phyloP scores from a whole-genome alignment of 495 filamentous ascomycete species.

The Penicillium parvum region DNA sequence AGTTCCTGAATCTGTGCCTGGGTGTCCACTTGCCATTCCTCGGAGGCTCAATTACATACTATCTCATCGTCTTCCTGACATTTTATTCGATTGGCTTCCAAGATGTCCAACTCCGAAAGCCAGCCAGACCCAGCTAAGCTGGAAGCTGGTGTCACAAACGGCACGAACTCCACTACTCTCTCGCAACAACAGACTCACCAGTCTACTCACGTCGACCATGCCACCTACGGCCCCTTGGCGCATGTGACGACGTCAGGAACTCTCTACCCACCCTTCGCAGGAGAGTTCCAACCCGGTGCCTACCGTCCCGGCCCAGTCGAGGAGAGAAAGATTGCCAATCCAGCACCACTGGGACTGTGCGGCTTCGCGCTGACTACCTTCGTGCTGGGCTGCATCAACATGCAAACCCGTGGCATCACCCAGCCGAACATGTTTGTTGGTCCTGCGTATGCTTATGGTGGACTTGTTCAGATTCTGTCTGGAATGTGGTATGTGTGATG shows the following conservation, averaged over 20 bases:
- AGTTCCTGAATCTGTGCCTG: no score
- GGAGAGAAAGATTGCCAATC: conserved; percentile 71
- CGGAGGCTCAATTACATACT: no score
- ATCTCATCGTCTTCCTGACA: no score
- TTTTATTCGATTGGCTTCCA: not conserved
- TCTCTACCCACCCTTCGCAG: conserved; percentile 75
- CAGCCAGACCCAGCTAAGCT: not conserved
- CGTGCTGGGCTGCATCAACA: conserved; percentile 75
- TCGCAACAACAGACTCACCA: conserved; percentile 1
- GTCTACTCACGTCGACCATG: conserved; percentile 15
- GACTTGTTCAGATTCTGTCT: conserved; percentile 76
- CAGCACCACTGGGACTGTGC: conserved; percentile 69
- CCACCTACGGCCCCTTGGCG: conserved; percentile 50
- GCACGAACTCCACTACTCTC: not conserved
- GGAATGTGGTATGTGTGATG: conserved; percentile 80
- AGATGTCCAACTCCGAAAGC: not conserved
- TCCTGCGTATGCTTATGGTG: conserved; percentile 65
- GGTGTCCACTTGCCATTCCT: no score
- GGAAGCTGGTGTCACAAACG: conserved; percentile 4
- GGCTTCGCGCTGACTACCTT: conserved; percentile 89
- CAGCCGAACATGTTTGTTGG: conserved; percentile 60
- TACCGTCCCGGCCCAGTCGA: conserved; percentile 54
- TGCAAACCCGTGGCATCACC: conserved; percentile 51
- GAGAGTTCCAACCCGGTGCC: conserved; percentile 84
- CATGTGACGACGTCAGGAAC: conserved; percentile 57